These are phyloP conservation scores for Mycena pura DNA, from an alignment of 768 basidiomycete genomes.

Conservation along the genomic window DNA sequence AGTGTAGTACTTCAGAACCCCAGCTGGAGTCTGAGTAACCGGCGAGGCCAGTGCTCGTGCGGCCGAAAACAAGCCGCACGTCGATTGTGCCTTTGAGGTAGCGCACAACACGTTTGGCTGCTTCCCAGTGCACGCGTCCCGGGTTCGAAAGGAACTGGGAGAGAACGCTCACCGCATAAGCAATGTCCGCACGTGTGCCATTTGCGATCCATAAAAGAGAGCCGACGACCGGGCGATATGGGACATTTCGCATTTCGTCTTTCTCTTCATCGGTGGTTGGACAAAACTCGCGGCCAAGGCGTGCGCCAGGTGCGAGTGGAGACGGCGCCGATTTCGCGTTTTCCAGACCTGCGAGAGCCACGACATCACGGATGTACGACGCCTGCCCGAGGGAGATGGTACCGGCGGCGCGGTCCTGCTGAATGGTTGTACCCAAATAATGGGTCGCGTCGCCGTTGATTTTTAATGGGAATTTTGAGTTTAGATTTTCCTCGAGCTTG, in stretches of 20 bases:
- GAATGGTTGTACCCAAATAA: slow-evolving; percentile 11
- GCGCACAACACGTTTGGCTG: slow-evolving; percentile 39
- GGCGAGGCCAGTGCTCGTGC: slow-evolving; percentile 21
- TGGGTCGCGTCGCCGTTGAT: slow-evolving; percentile 10
- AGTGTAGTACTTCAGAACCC: slow-evolving; percentile 8
- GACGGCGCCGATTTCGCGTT: slow-evolving; percentile 9
- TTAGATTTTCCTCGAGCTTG: too few relatives aligned
- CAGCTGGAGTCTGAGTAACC: slow-evolving; percentile 23
- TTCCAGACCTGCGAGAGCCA: slow-evolving; percentile 4
- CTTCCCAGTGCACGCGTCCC: slow-evolving; percentile 39
- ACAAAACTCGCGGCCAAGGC: slow-evolving; percentile 8
- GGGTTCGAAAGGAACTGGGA: slow-evolving; percentile 37
- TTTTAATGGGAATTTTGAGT: slow-evolving; percentile 10
- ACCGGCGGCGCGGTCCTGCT: slow-evolving; percentile 17
- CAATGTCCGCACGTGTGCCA: slow-evolving; percentile 31
- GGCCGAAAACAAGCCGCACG: slow-evolving; percentile 22
- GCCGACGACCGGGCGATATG: slow-evolving; percentile 37
- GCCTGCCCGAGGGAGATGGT: slow-evolving; percentile 14
- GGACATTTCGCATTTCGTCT: slow-evolving; percentile 19
- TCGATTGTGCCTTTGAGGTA: slow-evolving; percentile 38
- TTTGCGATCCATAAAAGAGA: slow-evolving; percentile 35
- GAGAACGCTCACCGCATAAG: slow-evolving; percentile 31
- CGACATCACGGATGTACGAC: slow-evolving; percentile 4
- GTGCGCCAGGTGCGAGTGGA: slow-evolving; percentile 7
- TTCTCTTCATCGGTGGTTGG: slow-evolving; percentile 12